phyloP scores from a whole-genome alignment of 2,329 filamentous ascomycete species.

The Curvularia eragrostidis region DNA sequence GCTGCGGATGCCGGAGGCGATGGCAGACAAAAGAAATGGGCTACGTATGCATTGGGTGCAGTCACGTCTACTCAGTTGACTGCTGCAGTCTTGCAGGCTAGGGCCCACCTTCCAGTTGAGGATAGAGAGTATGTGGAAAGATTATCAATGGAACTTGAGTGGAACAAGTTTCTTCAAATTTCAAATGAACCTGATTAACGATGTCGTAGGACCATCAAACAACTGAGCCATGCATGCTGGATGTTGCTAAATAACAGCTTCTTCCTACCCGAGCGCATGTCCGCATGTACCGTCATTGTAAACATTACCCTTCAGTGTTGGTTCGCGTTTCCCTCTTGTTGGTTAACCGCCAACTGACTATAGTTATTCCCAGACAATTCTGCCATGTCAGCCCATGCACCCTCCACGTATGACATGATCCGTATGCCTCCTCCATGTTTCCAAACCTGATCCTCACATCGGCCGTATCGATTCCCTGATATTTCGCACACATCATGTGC shows the following conservation, averaged over 20 bases:
- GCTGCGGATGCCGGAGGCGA: constrained; percentile 21
- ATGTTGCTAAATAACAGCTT: not conserved
- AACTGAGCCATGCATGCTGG: not conserved
- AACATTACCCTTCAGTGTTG: not conserved
- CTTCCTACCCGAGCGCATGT: not conserved
- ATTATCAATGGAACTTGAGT: not conserved
- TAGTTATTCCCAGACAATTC: not conserved
- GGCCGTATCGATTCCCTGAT: not conserved
- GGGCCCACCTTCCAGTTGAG: not conserved
- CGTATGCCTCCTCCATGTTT: not conserved
- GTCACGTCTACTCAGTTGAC: constrained; percentile 17
- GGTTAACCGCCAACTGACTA: not conserved
- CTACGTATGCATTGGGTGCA: constrained; percentile 21
- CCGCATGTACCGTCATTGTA: not conserved
- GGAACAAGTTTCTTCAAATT: not conserved
- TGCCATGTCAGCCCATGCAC: not conserved
- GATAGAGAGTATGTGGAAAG: not conserved
- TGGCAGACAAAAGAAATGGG: constrained; percentile 24
- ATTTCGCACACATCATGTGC: not conserved
- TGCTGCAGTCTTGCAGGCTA: constrained; percentile 19
- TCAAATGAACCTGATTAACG: not conserved
- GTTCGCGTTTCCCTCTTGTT: not conserved
- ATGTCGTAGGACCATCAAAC: not conserved
- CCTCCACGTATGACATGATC: not conserved
- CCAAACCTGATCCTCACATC: not conserved